These are phyloP conservation scores for Penicillium psychrosexuale DNA, from an alignment of 2,329 filamentous ascomycete species.

Conservation along the genomic window DNA sequence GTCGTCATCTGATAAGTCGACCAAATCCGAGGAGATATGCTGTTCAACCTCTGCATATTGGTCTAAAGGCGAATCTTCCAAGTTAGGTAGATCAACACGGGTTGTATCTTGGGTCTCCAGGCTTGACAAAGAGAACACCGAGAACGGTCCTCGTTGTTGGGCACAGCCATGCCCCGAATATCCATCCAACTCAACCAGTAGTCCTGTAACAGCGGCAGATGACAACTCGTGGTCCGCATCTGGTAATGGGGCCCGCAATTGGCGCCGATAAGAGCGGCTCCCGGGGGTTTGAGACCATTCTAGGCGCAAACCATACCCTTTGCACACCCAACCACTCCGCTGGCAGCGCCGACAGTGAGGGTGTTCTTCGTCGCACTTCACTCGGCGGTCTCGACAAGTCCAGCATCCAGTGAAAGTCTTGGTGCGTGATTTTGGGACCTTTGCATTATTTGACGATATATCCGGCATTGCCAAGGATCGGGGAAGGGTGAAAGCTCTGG, in stretches of 20 bases:
- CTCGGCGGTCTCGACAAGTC: conserved; percentile 23
- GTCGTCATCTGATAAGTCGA: not conserved
- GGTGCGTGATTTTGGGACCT: conserved; percentile 14
- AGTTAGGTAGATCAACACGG: not conserved
- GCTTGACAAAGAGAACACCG: conserved; percentile 19
- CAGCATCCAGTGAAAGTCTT: conserved; percentile 28
- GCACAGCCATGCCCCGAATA: conserved; percentile 13
- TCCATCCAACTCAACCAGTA: conserved; percentile 18
- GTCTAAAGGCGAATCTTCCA: not conserved
- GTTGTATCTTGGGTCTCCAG: not conserved
- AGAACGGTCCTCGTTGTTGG: conserved; percentile 23
- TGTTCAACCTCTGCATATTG: not conserved
- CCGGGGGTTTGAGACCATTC: conserved; percentile 20
- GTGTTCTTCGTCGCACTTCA: conserved; percentile 25
- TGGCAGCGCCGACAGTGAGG: conserved; percentile 21
- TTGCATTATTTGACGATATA: conserved; percentile 11
- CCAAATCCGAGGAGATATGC: not conserved
- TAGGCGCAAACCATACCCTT: conserved; percentile 23
- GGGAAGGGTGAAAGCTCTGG: conserved; percentile 5
- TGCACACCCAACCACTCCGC: conserved; percentile 20
- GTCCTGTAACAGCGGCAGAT: conserved; percentile 16
- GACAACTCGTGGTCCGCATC: conserved; percentile 9
- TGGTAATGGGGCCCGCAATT: conserved; percentile 9
- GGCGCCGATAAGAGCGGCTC: conserved; percentile 14
- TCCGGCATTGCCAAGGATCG: conserved; percentile 17